phyloP scores from a whole-genome alignment of 208 protist species.

The Crithidia sp. region DNA sequence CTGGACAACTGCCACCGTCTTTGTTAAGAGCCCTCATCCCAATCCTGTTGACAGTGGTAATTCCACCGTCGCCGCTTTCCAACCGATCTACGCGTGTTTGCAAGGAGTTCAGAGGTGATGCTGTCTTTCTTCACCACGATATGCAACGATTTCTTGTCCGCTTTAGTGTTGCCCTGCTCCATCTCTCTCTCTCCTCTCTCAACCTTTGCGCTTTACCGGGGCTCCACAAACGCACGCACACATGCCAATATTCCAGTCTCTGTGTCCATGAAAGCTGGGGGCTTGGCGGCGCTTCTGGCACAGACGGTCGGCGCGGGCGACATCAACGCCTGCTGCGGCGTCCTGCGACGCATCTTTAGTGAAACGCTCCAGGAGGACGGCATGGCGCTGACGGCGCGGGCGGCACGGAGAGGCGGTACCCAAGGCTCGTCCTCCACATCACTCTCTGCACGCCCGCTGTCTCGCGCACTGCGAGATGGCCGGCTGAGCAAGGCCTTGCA shows the following conservation, averaged over 20 bases:
- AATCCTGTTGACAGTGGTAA: no score
- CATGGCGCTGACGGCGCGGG: constrained; percentile 1
- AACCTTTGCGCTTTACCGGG: not conserved
- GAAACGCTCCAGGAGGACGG: constrained; percentile 37
- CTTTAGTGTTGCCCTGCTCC: not conserved
- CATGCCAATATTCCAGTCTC: not conserved
- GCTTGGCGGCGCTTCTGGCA: constrained; percentile 53
- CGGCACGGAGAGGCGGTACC: not conserved
- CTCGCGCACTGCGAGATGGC: not conserved
- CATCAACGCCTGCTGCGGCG: constrained; percentile 85
- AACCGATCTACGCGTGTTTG: no score
- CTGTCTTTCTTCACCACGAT: not conserved
- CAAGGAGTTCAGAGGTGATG: no score
- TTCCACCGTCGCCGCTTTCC: no score
- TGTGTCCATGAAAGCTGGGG: constrained; percentile 42
- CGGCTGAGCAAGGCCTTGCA: not conserved
- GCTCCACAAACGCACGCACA: no score
- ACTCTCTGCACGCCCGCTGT: not conserved
- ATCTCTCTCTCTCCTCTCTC: not conserved
- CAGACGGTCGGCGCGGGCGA: constrained; percentile 59
- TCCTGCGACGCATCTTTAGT: constrained; percentile 74
- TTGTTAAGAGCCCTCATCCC: no score
- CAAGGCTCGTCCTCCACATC: not conserved
- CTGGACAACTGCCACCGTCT: no score
- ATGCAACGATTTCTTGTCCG: not conserved